A percentile compares a stretch with the other conserved stretches of the same genome.
Evolutionary conservation across 2,329 filamentous ascomycete genomes (phyloP).

Genomic region (Alternaria burnsii): DNA sequence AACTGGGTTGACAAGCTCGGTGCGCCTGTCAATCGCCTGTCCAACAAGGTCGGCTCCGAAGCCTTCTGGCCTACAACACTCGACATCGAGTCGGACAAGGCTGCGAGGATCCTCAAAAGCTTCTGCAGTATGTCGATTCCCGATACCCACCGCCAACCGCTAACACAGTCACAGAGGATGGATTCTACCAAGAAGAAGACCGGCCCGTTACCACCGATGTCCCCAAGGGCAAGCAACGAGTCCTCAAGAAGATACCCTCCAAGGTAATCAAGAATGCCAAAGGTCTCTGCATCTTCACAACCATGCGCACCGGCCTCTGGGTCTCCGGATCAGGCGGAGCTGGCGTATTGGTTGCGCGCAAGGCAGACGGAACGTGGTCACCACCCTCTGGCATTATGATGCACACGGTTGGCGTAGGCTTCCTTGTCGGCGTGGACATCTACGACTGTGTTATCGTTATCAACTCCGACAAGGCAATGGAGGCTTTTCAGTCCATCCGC

Average conservation of each 20-base stretch:
- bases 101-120: constrained; percentile 84
- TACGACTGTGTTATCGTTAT: constrained; percentile 96
- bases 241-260: constrained; percentile 84
- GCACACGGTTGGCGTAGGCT: constrained; percentile 87
- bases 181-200: constrained; percentile 69
- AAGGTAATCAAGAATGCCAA: constrained; percentile 87
- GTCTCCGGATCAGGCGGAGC: constrained; percentile 90
- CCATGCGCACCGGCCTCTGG: constrained; percentile 93
- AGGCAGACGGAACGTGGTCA: constrained; percentile 88
- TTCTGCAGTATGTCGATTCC: constrained; percentile 78
- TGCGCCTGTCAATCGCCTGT: constrained; percentile 79
- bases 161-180: constrained; percentile 62
- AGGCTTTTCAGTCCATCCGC: constrained; percentile 81
- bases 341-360: constrained; percentile 83
- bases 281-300: constrained; percentile 92
- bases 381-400: constrained; percentile 90
- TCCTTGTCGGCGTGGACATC: constrained; percentile 90
- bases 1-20: constrained; percentile 73
- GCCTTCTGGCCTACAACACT: constrained; percentile 86
- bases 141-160: constrained; percentile 6
- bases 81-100: constrained; percentile 91
- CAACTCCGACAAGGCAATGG: constrained; percentile 83
- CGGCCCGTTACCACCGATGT: constrained; percentile 56
- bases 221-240: constrained; percentile 68
- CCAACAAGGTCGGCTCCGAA: constrained; percentile 82